Evolutionary conservation across 2,329 filamentous ascomycete species (phyloP).

Genomic region (Diplodia mutila): DNA sequence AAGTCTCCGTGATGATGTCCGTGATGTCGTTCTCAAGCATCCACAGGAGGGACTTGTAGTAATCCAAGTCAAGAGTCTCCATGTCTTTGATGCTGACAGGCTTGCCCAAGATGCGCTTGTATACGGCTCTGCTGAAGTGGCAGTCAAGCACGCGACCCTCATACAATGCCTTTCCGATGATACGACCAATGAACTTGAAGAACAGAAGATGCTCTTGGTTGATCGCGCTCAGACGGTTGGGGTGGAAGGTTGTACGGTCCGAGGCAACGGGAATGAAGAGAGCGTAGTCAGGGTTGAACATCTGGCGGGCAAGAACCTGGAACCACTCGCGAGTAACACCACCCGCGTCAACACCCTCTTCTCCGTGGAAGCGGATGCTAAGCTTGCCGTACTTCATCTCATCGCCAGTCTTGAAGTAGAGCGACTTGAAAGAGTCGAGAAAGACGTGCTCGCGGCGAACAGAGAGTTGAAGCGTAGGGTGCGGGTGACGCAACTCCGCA

Average conservation of each 20-base stretch:
- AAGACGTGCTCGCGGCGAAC: constrained; percentile 95
- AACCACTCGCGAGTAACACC: constrained; percentile 99
- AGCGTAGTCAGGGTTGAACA: constrained; percentile 98
- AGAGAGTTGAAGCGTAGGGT: constrained; percentile 79
- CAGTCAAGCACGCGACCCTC: constrained; percentile 95
- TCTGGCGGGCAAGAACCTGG: constrained; percentile 92
- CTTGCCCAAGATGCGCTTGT: constrained; percentile 95
- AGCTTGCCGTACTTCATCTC: constrained; percentile 99
- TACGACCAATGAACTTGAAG: constrained; percentile 98
- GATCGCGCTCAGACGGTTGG: constrained; percentile 89
- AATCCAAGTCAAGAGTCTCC: constrained; percentile 97
- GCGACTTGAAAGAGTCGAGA: constrained; percentile 96
- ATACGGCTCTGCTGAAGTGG: constrained; percentile 97
- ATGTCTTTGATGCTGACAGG: constrained; percentile 98
- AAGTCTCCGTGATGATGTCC: constrained; percentile 94
- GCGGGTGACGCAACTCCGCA: constrained; percentile 70
- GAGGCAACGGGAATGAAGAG: constrained; percentile 96
- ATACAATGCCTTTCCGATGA: constrained; percentile 97
- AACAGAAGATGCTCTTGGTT: constrained; percentile 96
- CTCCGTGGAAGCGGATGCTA: constrained; percentile 94
- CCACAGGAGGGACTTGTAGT: constrained; percentile 98
- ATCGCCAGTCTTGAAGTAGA: constrained; percentile 94
- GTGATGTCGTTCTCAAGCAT: constrained; percentile 99
- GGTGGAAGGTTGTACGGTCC: constrained; percentile 97
- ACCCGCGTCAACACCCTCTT: constrained; percentile 96